Evolutionary conservation across 805 yeast genomes (phyloP).

Genomic region (Cyberlindnera xylosilytica): DNA sequence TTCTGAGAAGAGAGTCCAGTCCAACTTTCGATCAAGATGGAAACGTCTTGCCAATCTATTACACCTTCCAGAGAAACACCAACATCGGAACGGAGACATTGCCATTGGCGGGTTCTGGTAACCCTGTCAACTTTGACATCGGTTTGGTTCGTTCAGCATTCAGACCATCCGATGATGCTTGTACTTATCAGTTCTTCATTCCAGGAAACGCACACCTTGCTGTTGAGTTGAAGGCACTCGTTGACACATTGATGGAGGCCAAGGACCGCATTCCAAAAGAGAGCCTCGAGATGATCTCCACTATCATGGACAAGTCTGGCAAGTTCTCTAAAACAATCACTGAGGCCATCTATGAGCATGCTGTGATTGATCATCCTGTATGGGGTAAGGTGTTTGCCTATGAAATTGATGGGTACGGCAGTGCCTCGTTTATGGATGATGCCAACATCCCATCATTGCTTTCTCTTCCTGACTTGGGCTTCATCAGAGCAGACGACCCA

Average conservation of each 20-base stretch:
- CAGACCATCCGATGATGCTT: conserved; percentile 86
- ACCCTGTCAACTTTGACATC: conserved; percentile 70
- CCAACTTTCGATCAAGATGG: conserved; percentile 53
- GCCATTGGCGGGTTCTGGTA: conserved; percentile 75
- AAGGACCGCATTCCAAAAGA: conserved; percentile 13
- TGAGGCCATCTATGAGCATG: conserved; percentile 59
- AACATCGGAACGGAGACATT: conserved; percentile 78
- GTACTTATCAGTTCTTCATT: conserved; percentile 72
- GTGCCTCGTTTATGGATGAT: conserved; percentile 77
- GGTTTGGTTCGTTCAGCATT: conserved; percentile 81
- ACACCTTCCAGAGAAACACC: conserved; percentile 72
- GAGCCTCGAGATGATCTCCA: conserved; percentile 29
- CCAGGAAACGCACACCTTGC: conserved; percentile 82
- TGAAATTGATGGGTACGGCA: conserved; percentile 86
- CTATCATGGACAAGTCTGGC: conserved; percentile 30
- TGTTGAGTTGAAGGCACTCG: conserved; percentile 51
- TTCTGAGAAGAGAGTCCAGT: conserved; percentile 55
- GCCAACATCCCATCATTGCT: conserved; percentile 84
- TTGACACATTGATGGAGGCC: conserved; percentile 26
- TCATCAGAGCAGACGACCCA: conserved; percentile 44
- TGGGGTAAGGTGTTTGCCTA: conserved; percentile 82
- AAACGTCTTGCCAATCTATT: conserved; percentile 44
- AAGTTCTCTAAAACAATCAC: conserved; percentile 41
- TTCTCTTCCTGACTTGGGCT: conserved; percentile 79
- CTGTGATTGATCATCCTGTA: conserved; percentile 60